Percentiles rank a stretch among this genome's conserved stretches.
These are phyloP conservation scores for Benincasa hispida DNA, from an alignment of 306 rosid species.

Conservation along the genomic window DNA sequence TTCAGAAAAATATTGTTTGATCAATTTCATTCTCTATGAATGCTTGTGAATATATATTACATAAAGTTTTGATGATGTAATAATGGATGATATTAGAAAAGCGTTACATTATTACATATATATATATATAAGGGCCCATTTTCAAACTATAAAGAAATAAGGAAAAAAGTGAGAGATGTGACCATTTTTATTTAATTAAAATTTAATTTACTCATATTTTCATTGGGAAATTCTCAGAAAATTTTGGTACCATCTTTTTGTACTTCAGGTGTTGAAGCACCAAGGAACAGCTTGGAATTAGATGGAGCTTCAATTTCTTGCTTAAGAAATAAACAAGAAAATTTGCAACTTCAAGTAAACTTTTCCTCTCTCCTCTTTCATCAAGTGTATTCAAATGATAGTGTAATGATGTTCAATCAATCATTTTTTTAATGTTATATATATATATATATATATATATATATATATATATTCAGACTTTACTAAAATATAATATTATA, in stretches of 20 bases:
- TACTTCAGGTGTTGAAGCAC: constrained; percentile 49
- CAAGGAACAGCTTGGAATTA: constrained; percentile 73
- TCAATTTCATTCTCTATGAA: not conserved
- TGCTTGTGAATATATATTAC: too few relatives aligned
- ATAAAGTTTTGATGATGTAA: too few relatives aligned
- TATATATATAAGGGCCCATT: too few relatives aligned
- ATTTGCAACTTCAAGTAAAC: constrained; percentile 23
- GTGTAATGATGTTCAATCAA: not conserved
- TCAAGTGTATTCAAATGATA: not conserved
- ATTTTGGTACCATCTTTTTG: not conserved
- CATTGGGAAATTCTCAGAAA: not conserved
- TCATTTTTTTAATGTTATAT: too few relatives aligned
- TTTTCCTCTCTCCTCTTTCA: constrained; percentile 10
- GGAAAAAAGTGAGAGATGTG: too few relatives aligned
- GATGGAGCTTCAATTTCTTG: constrained; percentile 21
- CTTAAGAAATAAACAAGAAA: constrained; percentile 29
- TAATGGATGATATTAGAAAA: too few relatives aligned
- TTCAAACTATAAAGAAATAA: too few relatives aligned
- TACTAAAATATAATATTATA: not conserved
- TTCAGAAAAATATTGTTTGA: not conserved
- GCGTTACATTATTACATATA: too few relatives aligned
- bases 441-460: too few relatives aligned
- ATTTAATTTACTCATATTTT: not conserved
- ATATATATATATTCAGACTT: too few relatives aligned
- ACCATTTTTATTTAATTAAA: too few relatives aligned